These are phyloP conservation scores for Apiospora kogelbergensis DNA, from an alignment of 2,329 filamentous ascomycete genomes.

Conservation along the genomic window DNA sequence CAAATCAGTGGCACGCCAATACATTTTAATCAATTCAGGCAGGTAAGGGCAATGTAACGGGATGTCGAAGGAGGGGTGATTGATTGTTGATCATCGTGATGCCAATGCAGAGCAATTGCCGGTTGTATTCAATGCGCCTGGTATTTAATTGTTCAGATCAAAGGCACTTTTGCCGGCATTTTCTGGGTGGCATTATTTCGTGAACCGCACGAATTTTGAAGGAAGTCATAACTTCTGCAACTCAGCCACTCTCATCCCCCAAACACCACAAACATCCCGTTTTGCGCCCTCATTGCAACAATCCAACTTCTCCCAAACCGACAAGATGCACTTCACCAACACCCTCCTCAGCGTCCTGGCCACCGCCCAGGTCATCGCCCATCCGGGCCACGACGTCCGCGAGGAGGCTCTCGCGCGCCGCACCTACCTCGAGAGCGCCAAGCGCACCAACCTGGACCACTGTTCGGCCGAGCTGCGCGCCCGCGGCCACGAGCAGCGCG, in stretches of 20 bases:
- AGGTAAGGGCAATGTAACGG: neutral
- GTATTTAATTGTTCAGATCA: neutral
- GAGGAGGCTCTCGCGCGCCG: slow-evolving; percentile 51
- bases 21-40: neutral
- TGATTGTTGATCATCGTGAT: neutral
- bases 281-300: neutral
- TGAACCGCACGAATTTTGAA: neutral
- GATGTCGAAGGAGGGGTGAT: neutral
- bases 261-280: neutral
- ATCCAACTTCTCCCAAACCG: neutral
- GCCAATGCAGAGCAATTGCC: neutral
- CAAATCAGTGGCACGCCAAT: neutral
- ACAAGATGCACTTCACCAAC: slow-evolving; percentile 26
- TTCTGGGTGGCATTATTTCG: neutral
- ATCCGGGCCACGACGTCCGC: slow-evolving; percentile 49
- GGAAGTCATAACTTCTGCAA: neutral
- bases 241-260: neutral
- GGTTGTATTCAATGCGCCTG: neutral
- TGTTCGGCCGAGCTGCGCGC: slow-evolving; percentile 47
- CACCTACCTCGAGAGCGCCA: slow-evolving; percentile 40
- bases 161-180: neutral
- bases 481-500: slow-evolving; percentile 44
- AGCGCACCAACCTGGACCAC: slow-evolving; percentile 43
- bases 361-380: slow-evolving; percentile 31
- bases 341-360: slow-evolving; percentile 21